A percentile compares a stretch with the other conserved stretches of the same genome.
phyloP scores from a whole-genome alignment of 176 grass and related monocot genomes.

The Cenchrus purpureus region DNA sequence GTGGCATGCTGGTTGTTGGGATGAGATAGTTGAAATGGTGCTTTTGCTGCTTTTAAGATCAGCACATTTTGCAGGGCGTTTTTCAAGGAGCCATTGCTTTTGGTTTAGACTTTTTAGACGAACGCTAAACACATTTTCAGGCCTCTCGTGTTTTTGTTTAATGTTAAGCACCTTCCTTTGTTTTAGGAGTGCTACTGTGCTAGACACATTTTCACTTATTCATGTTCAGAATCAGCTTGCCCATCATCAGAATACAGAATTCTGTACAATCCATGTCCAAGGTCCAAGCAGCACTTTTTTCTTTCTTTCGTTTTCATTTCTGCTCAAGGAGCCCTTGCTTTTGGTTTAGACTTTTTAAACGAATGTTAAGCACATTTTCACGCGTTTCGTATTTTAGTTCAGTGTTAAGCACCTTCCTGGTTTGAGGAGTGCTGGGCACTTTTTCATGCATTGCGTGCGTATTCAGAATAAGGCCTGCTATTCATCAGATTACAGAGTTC shows the following conservation, averaged over 20 bases:
- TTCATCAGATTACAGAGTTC: not conserved
- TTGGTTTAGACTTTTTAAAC: conserved; percentile 2
- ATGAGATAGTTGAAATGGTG: not conserved
- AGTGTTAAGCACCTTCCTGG: not conserved
- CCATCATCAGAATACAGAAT: not conserved
- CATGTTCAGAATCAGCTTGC: not conserved
- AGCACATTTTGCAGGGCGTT: not conserved
- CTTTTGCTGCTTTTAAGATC: conserved; percentile 29
- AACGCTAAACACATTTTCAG: not conserved
- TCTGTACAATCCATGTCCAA: not conserved
- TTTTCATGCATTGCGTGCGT: not conserved
- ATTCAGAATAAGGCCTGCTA: not conserved
- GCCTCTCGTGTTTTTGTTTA: not conserved
- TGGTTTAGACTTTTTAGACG: not conserved
- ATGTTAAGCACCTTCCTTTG: not conserved
- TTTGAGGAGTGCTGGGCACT: not conserved
- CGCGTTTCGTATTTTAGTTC: not conserved
- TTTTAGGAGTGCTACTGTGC: not conserved
- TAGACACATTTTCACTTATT: not conserved
- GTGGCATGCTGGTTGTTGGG: conserved; percentile 21
- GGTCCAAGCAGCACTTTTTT: not conserved
- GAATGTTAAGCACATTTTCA: not conserved
- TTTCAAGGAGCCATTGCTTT: not conserved
- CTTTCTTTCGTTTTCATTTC: not conserved
- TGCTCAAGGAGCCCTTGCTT: not conserved